Evolutionary conservation across 1,284 basidiomycete genomes (phyloP).

Genomic region (Polyporus tsugae): DNA sequence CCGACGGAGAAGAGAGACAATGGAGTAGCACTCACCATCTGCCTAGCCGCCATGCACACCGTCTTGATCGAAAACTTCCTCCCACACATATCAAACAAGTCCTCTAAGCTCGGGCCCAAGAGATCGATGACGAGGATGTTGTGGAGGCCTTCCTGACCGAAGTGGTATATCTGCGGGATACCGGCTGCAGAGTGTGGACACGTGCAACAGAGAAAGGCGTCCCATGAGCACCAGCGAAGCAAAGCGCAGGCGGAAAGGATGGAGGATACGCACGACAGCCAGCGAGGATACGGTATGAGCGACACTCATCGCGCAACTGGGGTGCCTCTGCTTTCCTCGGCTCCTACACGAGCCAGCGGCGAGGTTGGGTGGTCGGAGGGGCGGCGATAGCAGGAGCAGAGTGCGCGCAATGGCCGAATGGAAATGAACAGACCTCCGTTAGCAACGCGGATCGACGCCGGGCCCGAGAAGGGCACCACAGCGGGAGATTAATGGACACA

Average conservation of each 20-base stretch:
- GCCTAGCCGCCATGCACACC: conserved; percentile 95
- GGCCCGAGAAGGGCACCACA: conserved; percentile 1
- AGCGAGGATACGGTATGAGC: conserved; percentile 94
- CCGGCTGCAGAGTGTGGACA: conserved; percentile 63
- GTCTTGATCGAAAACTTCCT: conserved; percentile 96
- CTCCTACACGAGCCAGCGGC: conserved; percentile 63
- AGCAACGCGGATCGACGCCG: conserved; percentile 6
- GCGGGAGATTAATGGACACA: conserved; percentile 45
- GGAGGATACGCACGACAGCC: conserved; percentile 80
- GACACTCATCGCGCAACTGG: conserved; percentile 95
- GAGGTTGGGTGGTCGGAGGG: neutral
- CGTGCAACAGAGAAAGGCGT: neutral
- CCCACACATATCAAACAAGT: conserved; percentile 96
- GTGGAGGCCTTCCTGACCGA: conserved; percentile 97
- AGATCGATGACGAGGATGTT: conserved; percentile 98
- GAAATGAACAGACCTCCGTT: conserved; percentile 12
- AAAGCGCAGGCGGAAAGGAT: neutral
- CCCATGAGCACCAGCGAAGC: neutral
- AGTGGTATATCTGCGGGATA: conserved; percentile 97
- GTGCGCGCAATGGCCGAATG: conserved; percentile 9
- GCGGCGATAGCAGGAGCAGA: conserved; percentile 9
- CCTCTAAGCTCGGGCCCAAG: conserved; percentile 91
- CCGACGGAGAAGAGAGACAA: neutral
- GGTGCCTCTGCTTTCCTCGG: conserved; percentile 96
- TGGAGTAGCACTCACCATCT: conserved; percentile 76